These are phyloP conservation scores for Croton setiger DNA, from an alignment of 441 rosid genomes.

Conservation along the genomic window DNA sequence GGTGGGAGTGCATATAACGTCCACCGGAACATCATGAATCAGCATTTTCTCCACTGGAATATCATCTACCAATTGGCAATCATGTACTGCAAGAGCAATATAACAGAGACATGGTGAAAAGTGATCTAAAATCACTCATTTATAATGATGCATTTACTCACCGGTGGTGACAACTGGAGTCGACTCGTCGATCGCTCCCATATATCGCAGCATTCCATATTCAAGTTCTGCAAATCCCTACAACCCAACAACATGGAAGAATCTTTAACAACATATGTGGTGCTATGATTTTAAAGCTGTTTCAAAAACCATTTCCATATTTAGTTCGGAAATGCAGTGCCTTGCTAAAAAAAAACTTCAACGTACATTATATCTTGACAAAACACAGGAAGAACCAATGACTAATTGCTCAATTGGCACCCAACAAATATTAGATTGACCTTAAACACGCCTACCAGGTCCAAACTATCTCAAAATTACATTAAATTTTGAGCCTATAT, in stretches of 20 bases:
- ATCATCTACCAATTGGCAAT: slow-evolving; percentile 79
- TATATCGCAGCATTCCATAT: slow-evolving; percentile 83
- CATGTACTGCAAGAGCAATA: slow-evolving; percentile 55
- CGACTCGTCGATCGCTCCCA: slow-evolving; percentile 90
- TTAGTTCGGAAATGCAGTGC: neutral
- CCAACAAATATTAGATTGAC: neutral
- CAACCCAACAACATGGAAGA: slow-evolving; percentile 16
- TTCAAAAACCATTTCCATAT: slow-evolving; percentile 5
- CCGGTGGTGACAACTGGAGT: slow-evolving; percentile 80
- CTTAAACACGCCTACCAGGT: no score
- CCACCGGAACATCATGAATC: slow-evolving; percentile 90
- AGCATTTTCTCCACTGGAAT: slow-evolving; percentile 72
- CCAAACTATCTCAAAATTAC: no score
- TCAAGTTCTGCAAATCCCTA: slow-evolving; percentile 97
- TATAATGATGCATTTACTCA: slow-evolving; percentile 17
- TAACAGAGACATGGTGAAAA: neutral
- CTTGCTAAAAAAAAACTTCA: no score
- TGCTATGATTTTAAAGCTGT: neutral
- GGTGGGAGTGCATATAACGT: slow-evolving; percentile 76
- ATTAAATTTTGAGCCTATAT: no score
- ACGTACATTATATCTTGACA: neutral
- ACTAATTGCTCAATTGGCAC: neutral
- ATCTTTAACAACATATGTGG: slow-evolving; percentile 10
- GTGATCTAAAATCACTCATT: neutral
- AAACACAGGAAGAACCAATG: neutral